Percentiles rank a stretch among this genome's conserved stretches.
Evolutionary conservation across 805 yeast genomes (phyloP).

Genomic region (Hanseniaspora nectarophila): DNA sequence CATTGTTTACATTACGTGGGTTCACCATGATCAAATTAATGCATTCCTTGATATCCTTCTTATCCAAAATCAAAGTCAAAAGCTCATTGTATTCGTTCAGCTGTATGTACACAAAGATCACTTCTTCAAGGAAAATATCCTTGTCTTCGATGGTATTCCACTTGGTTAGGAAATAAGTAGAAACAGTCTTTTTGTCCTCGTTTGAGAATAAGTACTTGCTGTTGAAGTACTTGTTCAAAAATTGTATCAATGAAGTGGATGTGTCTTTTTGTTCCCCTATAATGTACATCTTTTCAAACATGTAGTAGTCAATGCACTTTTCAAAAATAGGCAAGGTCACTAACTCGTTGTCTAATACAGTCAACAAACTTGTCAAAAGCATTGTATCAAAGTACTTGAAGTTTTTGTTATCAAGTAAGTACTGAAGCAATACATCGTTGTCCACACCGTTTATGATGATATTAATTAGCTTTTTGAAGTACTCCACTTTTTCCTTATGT

Average conservation of each 20-base stretch:
- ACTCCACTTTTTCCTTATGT: not conserved
- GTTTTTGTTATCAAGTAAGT: not conserved
- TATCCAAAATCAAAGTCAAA: slow-evolving; percentile 2
- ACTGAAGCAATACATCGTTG: not conserved
- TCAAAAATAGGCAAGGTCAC: not conserved
- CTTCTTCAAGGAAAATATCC: slow-evolving; percentile 2
- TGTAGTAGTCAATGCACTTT: not conserved
- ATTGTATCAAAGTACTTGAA: not conserved
- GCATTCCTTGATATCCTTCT: slow-evolving; percentile 4
- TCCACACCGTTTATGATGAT: not conserved
- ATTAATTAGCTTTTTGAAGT: not conserved
- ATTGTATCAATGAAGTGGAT: not conserved
- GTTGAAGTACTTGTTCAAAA: not conserved
- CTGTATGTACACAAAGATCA: slow-evolving; percentile 3
- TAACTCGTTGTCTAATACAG: not conserved
- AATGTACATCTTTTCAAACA: not conserved
- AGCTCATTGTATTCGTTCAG: slow-evolving; percentile 1
- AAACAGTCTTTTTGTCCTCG: not conserved
- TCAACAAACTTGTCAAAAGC: not conserved
- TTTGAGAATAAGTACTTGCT: not conserved
- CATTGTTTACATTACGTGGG: not conserved
- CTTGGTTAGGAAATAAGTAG: not conserved
- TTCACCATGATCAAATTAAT: slow-evolving; percentile 4
- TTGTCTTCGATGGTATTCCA: not conserved
- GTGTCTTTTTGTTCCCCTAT: not conserved